Base-by-base conservation (phyloP, 345 rosid genomes). In the Crucihimalaya himalaica region DNA sequence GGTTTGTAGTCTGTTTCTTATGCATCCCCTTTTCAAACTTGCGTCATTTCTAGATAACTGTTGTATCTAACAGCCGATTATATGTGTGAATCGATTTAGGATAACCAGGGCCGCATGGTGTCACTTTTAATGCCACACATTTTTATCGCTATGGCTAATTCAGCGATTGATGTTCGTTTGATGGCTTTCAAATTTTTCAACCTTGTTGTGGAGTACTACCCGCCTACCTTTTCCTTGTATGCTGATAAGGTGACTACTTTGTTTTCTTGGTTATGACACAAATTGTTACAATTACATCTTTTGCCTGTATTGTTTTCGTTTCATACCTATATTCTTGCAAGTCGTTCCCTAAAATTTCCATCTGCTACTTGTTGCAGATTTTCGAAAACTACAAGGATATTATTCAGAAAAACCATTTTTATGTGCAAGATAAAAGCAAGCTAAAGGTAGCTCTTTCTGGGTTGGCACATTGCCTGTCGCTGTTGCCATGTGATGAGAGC, bases 151-250 rank as follows among this genome's bases (percentile, higher is more conserved):
- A 91, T 89, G 99, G 84, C 91, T 43, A 69, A 85, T 81, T 83
- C 88, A 68, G 77, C 86, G 18, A 62, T 89, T 62, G 97, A 95
- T 21, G 86, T 95, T 78, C 96, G 95, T 58, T 71, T 92, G 84
- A 89, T 85, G 93, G 97, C 97, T 66, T 92, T 95, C 86, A 87
- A 81, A 53, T 84, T 87, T 78, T 75, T 86, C 51, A 86, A 90
- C 64, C 93, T 85, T 50, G 85, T 86, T 66, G 86, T 95, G 15
- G 85, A 88, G 66, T 72, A 80, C 74, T 66, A 89, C 78, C 90
- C 93, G 16, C 80, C 88, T 59, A 73, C 86, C 57, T 89, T 92
- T 73, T 83, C 85, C 47, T 28, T 85, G 59, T 71, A 88, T 83
- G 85, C 92, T 63, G 96, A 89, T 70, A 86, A 92, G 97, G 97